Evolutionary conservation across 1,139 yeast species (phyloP), one percentile per base, ranked within the genome.

Genomic region (Lodderomyces elongisporus): DNA sequence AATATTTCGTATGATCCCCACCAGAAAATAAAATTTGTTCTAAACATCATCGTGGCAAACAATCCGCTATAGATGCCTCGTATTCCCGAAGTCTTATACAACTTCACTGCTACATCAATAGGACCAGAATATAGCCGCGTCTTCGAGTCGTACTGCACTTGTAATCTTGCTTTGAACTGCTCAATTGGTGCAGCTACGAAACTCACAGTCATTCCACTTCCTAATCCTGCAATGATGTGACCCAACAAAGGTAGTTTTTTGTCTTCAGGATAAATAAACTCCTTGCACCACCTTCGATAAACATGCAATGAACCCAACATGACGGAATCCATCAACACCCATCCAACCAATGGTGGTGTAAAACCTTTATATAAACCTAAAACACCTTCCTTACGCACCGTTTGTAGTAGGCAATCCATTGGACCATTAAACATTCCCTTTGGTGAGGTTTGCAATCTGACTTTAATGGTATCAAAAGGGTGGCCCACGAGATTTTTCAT

Each of bases 161-260:
- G 96, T 33, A 88, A 65, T 43, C 95, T 68, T 3, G 95, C 95
- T 57, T 87, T 88, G 47, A 87, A 79, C 48, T 84, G 84, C 56
- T 88, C 96, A 5, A 88, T 82, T 1, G 96, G 96, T 0, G 96
- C 95, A 2, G 96, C 96, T 13, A 88, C 91, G 60, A 88, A 82
- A 28, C 93, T 80, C 7, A 88, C 96, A 0, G 96, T 88, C 80
- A 80, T 77, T 2, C 96, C 96, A 12, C 93, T 78, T n/a, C 95
- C 94, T 27, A 75, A 54, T 0, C 80, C 81, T 1, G 95, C 91
- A 12, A 81, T 57, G 22, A 83, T 69, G 48, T 83, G 88, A 0
- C 95, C 96, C 22, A 70, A 41, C 12, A 85, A 54, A 2, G 95
- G 95, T 41, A 88, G 60, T 47, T 74, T 77, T 33, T 66, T 60